A percentile compares a stretch with the other conserved stretches of the same genome.
phyloP scores from a whole-genome alignment of 2,329 filamentous ascomycete genomes.

The Trichoderma guizhouense region DNA sequence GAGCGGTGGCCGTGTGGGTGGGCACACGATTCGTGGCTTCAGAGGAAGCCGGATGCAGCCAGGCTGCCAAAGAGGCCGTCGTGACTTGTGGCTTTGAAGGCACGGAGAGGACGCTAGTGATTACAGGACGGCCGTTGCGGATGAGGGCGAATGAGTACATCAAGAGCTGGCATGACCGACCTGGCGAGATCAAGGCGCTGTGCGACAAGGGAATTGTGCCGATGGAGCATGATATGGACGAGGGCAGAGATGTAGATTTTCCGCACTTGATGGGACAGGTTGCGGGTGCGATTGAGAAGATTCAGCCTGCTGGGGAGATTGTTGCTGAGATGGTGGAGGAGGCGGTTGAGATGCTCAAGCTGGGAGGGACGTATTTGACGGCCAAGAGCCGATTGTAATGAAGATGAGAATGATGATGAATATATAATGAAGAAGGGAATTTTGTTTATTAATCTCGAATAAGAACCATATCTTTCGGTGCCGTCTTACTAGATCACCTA shows the following conservation, averaged over 20 bases:
- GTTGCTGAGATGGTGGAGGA: constrained; percentile 86
- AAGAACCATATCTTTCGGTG: not conserved
- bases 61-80: constrained; percentile 80
- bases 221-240: constrained; percentile 76
- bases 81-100: constrained; percentile 75
- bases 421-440: no score
- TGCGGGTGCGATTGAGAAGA: constrained; percentile 69
- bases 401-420: not conserved
- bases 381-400: constrained; percentile 43
- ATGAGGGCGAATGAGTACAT: constrained; percentile 83
- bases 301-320: constrained; percentile 80
- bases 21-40: constrained; percentile 88
- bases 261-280: constrained; percentile 96
- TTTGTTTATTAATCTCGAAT: not conserved
- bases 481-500: not conserved
- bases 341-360: constrained; percentile 64
- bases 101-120: constrained; percentile 76
- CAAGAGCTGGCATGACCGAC: constrained; percentile 72
- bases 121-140: constrained; percentile 77
- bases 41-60: constrained; percentile 74
- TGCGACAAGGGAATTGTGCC: constrained; percentile 77
- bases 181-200: constrained; percentile 70
- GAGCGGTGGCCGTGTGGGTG: constrained; percentile 87
- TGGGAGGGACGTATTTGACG: constrained; percentile 58
- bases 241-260: constrained; percentile 76